Evolutionary conservation across 2,329 filamentous ascomycete species (phyloP).

Genomic region (Chaetomium olivaceum): DNA sequence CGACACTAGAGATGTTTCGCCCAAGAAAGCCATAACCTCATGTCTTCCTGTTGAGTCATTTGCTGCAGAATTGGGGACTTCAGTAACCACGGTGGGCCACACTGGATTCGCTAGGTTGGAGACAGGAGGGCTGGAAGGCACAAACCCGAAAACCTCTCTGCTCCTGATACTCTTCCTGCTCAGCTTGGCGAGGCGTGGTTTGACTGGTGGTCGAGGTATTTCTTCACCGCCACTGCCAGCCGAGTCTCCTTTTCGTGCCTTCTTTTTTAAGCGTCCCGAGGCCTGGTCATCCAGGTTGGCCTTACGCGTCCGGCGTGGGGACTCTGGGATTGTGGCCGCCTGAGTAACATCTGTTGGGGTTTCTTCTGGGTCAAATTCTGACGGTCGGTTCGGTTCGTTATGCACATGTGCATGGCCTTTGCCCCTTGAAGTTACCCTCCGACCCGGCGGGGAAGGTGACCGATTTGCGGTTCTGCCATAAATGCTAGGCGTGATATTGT

Average conservation of each 20-base stretch:
- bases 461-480: background rate
- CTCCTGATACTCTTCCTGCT: slow-evolving; percentile 48
- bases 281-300: background rate
- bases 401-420: background rate
- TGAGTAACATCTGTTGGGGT: background rate
- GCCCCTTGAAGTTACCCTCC: background rate
- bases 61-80: background rate
- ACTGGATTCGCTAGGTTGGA: background rate
- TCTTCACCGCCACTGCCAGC: slow-evolving; percentile 24
- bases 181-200: slow-evolving; percentile 44
- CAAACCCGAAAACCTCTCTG: slow-evolving; percentile 49
- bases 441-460: background rate
- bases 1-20: background rate
- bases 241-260: background rate
- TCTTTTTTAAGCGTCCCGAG: background rate
- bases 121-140: slow-evolving; percentile 28
- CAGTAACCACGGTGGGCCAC: background rate
- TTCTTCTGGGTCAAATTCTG: background rate
- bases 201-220: slow-evolving; percentile 26
- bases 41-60: background rate
- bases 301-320: slow-evolving; percentile 4
- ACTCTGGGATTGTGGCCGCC: background rate
- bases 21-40: no score
- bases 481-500: background rate
- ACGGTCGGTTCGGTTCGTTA: background rate